Evolutionary conservation across 192 early-diverging fungal genomes (phyloP).

Genomic region (Funneliformis geosporum): DNA sequence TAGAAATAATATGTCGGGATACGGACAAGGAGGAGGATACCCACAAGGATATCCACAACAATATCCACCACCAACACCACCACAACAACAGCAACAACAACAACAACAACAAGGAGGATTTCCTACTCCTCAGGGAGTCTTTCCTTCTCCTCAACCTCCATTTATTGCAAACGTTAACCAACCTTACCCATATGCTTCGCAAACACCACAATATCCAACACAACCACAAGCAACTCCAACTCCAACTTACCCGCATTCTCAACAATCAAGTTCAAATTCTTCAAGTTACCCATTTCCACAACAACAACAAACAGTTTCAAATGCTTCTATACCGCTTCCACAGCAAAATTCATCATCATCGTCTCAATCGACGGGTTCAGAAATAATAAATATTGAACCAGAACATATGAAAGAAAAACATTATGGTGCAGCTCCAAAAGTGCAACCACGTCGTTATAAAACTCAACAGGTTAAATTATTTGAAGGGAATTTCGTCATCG

Average conservation of each 20-base stretch:
- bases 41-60: not conserved
- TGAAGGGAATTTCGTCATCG: constrained; percentile 68
- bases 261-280: not conserved
- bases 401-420: not conserved
- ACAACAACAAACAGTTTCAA: too few species aligned
- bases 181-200: not conserved
- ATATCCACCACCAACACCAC: not conserved
- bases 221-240: not conserved
- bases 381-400: not conserved
- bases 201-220: not conserved
- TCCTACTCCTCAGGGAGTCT: not conserved
- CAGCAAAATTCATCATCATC: too few species aligned
- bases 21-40: not conserved
- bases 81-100: not conserved
- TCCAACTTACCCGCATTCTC: not conserved
- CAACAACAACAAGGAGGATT: not conserved
- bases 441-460: constrained; percentile 3
- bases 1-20: not conserved
- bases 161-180: too few species aligned
- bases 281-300: not conserved
- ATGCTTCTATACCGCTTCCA: too few species aligned
- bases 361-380: not conserved
- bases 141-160: not conserved
- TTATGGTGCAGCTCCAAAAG: not conserved
- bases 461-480: constrained; percentile 60